These are phyloP conservation scores for Fraxinus nigra DNA, from an alignment of 305 asterid species.

Conservation along the genomic window DNA sequence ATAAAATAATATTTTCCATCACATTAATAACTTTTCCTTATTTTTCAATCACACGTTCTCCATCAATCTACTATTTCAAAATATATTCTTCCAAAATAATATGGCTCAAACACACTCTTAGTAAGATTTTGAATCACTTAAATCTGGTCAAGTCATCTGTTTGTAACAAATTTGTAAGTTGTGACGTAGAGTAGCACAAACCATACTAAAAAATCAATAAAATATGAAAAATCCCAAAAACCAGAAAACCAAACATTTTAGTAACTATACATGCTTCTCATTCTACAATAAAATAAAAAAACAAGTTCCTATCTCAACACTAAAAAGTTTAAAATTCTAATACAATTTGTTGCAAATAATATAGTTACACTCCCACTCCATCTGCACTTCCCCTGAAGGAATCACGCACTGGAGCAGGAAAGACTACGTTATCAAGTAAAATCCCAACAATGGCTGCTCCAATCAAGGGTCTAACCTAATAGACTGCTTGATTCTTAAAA, in stretches of 20 bases:
- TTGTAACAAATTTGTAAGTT: too few species aligned
- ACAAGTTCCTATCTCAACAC: not conserved
- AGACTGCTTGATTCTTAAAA: not conserved
- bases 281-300: not conserved
- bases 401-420: not conserved
- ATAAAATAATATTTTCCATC: too few species aligned
- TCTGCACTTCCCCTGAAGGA: not conserved
- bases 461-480: not conserved
- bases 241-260: not conserved
- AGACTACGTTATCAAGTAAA: not conserved
- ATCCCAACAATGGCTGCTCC: not conserved
- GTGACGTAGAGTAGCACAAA: not conserved
- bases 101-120: too few species aligned
- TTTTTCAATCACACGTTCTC: too few species aligned
- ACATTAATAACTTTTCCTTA: too few species aligned
- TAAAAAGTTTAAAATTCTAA: not conserved
- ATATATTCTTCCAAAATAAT: too few species aligned
- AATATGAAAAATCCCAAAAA: not conserved
- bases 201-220: not conserved
- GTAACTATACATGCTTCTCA: not conserved
- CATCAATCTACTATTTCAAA: too few species aligned
- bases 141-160: too few species aligned
- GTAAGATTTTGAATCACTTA: too few species aligned
- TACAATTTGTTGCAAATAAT: not conserved
- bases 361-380: not conserved